Base-by-base conservation (phyloP, 176 grass and related monocot species). In the Metroxylon sagu region DNA sequence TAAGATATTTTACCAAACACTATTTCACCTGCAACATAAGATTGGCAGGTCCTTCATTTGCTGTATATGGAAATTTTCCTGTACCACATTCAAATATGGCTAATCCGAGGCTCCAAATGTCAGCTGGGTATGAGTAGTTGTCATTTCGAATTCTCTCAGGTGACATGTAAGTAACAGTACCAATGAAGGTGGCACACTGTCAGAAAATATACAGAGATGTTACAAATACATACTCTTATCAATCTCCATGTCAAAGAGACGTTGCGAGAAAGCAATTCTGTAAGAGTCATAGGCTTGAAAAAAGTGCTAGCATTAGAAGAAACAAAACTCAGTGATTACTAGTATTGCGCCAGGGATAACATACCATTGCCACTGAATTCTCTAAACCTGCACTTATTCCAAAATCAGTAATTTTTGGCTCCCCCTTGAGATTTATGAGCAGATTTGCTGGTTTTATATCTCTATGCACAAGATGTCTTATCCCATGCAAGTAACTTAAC, bases 391-490 rank as follows among this genome's bases (percentile, higher is more conserved):
- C 72, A 81, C 87, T 91, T 26, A 97, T 64, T 53, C 93, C 93
- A 71, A 97, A 97, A 18, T 97, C 93, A 49, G 84, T 91, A 59
- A 97, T 91, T 64, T 97, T 97, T 6, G 81, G 65, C 16, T 97
- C 84, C 0, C 93, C 87, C 61, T 85, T 97, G 18, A 97, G 84
- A 72, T 88, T 97, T 82, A 97, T 66, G 59, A 97, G 79, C 50
- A 97, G 53, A 87, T 97, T 97, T 62, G 93, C 93, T 56, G 93
- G 93, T 70, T 97, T 97, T 88, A 97, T 85, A 77, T 97, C 92
- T 78, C 87, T 88, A 82, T 97, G 93, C 50, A 97, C 93, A 54
- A 97, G 69, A 78, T 90, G 87, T 26, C 84, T 97, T 53, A 75
- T 84, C 49, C 80, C 81, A 77, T 97, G 93, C 72, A 97, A 80